Base-by-base conservation (phyloP, 805 yeast species). In the Wickerhamiella bombiphila region DNA sequence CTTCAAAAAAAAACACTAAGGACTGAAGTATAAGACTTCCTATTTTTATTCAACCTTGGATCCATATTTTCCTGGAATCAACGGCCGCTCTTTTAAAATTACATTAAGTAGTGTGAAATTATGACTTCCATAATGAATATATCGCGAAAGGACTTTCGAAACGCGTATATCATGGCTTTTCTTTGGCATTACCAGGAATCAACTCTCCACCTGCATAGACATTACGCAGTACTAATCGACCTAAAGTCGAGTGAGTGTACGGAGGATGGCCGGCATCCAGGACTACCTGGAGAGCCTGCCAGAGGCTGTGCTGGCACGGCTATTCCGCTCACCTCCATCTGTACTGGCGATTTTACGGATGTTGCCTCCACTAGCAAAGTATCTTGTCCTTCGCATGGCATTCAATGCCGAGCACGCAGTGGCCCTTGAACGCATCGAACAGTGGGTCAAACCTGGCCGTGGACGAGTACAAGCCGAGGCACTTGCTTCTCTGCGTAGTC, bases 211-310 rank as follows among this genome's bases (percentile, higher is more conserved):
- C n/a, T n/a, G n/a, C n/a, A n/a, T n/a, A n/a, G n/a, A n/a, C n/a
- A n/a, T n/a, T n/a, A n/a, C n/a, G n/a, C n/a, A n/a, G n/a, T n/a
- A n/a, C n/a, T n/a, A n/a, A n/a, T n/a, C n/a, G n/a, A n/a, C n/a
- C n/a, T n/a, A n/a, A n/a, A n/a, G n/a, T n/a, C n/a, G n/a, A n/a
- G n/a, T n/a, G n/a, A n/a, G n/a, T n/a, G n/a, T n/a, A n/a, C n/a
- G n/a, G 26, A 24, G 26, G 26, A 9, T 24, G 18, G 25, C 28
- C 35, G 36, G 35, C 13, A 91, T 86, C 42, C 81, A 81, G 53
- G 93, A 80, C 49, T 85, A 91, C 58, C 65, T 91, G 42, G 96
- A 85, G 54, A 83, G 81, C 15, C 72, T 91, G 4, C 94, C 97
- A 1, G 83, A 79, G 52, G 66, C 79, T 4, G 81, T 83, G n/a